These are phyloP conservation scores for Aspergillus quadrilineatus DNA, from an alignment of 2,329 filamentous ascomycete genomes.

Conservation along the genomic window DNA sequence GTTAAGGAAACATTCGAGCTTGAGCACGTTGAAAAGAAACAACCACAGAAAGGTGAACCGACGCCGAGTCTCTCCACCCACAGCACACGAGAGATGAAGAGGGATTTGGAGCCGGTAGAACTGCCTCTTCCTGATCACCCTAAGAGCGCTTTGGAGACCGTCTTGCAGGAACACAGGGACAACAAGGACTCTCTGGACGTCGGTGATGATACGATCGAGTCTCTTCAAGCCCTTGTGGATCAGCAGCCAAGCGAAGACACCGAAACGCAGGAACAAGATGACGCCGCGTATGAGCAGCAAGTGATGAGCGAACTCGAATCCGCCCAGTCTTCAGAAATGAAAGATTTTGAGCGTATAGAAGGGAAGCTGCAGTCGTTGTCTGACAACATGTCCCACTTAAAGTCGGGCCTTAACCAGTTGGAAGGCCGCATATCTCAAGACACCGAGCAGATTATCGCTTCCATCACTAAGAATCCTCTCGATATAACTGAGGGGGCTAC, in stretches of 20 bases:
- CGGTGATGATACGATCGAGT: slow-evolving; percentile 48
- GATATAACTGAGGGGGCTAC: not conserved
- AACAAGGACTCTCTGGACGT: slow-evolving; percentile 39
- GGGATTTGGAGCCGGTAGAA: slow-evolving; percentile 19
- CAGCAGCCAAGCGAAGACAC: slow-evolving; percentile 24
- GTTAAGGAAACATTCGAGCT: slow-evolving; percentile 12
- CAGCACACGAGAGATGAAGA: slow-evolving; percentile 8
- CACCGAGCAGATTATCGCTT: slow-evolving; percentile 15
- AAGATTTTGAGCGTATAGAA: slow-evolving; percentile 39
- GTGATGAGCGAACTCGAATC: slow-evolving; percentile 26
- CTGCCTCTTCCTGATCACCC: slow-evolving; percentile 41
- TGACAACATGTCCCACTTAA: slow-evolving; percentile 43
- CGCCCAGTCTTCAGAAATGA: slow-evolving; percentile 21
- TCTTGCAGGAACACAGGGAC: slow-evolving; percentile 42
- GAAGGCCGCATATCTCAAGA: slow-evolving; percentile 38
- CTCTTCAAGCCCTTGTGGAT: slow-evolving; percentile 43
- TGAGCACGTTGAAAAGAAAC: slow-evolving; percentile 8
- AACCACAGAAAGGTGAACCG: not conserved
- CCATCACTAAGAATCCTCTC: slow-evolving; percentile 14
- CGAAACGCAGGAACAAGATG: slow-evolving; percentile 32
- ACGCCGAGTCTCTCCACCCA: not conserved
- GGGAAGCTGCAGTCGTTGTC: slow-evolving; percentile 41
- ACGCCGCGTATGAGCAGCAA: slow-evolving; percentile 34
- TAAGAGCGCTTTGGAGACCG: slow-evolving; percentile 43
- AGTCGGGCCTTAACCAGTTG: slow-evolving; percentile 39